Conservation (phyloP, 2,329 filamentous ascomycete species). For the Daldinia eschscholtzii region DNA sequence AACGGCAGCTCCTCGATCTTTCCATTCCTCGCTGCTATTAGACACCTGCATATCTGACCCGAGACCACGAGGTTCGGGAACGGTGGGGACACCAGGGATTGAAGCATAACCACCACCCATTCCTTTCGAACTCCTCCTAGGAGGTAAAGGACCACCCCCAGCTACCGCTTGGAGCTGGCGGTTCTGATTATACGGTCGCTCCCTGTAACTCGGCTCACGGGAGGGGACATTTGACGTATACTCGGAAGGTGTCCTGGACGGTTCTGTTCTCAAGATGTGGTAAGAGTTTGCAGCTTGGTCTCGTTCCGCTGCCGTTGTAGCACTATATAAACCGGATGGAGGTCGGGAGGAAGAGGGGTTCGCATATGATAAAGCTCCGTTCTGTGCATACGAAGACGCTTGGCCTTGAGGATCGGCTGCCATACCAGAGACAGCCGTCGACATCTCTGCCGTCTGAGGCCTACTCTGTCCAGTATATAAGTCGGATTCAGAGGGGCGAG, state of each 20-base stretch:
- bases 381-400: slow-evolving; percentile 42
- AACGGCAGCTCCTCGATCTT: slow-evolving; percentile 92
- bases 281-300: slow-evolving; percentile 55
- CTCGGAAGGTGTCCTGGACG: slow-evolving; percentile 67
- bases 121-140: slow-evolving; percentile 81
- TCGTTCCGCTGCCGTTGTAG: slow-evolving; percentile 47
- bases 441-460: slow-evolving; percentile 42
- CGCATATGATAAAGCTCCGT: slow-evolving; percentile 46
- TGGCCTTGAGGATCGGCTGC: slow-evolving; percentile 48
- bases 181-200: slow-evolving; percentile 74
- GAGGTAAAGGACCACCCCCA: slow-evolving; percentile 74
- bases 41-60: slow-evolving; percentile 59
- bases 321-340: slow-evolving; percentile 51
- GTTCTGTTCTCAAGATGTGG: slow-evolving; percentile 67
- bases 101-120: slow-evolving; percentile 69
- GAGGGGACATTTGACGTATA: slow-evolving; percentile 72
- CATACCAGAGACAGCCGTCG: slow-evolving; percentile 43
- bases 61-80: slow-evolving; percentile 49
- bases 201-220: slow-evolving; percentile 76
- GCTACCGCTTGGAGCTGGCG: slow-evolving; percentile 64
- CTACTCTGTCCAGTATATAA: slow-evolving; percentile 42
- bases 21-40: slow-evolving; percentile 89
- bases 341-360: slow-evolving; percentile 50
- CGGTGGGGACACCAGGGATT: slow-evolving; percentile 59
- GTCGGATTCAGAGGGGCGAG: slow-evolving; percentile 44